Conservation (phyloP, 2,329 filamentous ascomycete genomes). For the Oidium heveae region DNA sequence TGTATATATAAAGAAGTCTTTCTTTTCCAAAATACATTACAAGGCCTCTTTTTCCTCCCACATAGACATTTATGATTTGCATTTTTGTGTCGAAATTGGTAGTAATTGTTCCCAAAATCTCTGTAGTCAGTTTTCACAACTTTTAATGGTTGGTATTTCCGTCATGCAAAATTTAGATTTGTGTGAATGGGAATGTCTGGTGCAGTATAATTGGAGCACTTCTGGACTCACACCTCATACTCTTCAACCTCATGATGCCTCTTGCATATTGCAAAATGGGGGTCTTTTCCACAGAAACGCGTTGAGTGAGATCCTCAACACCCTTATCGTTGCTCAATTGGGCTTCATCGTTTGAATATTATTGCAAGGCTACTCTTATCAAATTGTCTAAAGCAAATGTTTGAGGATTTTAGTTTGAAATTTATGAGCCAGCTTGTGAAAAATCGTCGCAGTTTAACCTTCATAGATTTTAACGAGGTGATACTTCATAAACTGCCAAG, state of each 20-base stretch:
- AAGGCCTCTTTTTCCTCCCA: too few species aligned
- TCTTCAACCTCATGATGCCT: background rate
- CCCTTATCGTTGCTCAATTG: background rate
- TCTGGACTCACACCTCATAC: background rate
- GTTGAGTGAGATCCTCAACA: background rate
- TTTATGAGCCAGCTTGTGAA: background rate
- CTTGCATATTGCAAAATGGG: background rate
- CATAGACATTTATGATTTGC: too few species aligned
- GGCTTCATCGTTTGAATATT: background rate
- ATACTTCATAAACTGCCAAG: too few species aligned
- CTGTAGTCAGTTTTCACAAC: too few species aligned
- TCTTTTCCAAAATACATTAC: too few species aligned
- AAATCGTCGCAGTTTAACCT: background rate
- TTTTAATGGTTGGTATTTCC: too few species aligned
- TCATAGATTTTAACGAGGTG: too few species aligned
- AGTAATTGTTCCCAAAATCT: too few species aligned
- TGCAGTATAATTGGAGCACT: background rate
- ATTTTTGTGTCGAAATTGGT: too few species aligned
- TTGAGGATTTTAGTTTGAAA: background rate
- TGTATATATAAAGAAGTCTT: too few species aligned
- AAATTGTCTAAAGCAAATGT: background rate
- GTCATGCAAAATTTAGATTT: too few species aligned
- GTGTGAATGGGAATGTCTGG: too few species aligned
- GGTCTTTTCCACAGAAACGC: background rate
- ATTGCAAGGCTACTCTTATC: background rate